phyloP scores from a whole-genome alignment of 1,139 yeast genomes.

The Debaryomycetaceae sp. region DNA sequence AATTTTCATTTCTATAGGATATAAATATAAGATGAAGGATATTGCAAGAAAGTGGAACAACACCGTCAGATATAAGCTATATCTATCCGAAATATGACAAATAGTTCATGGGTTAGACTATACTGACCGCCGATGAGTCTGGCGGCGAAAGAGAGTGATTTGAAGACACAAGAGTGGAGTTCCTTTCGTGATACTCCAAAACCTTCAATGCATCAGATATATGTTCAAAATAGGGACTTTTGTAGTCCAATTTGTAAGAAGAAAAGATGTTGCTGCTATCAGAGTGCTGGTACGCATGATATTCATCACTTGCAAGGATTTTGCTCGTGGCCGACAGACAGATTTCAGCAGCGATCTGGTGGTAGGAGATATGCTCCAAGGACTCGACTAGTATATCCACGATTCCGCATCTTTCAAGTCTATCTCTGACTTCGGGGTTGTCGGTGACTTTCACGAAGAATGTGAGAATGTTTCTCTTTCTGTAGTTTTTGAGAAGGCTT shows the following conservation, averaged over 20 bases:
- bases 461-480: constrained; percentile 54
- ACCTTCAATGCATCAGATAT: constrained; percentile 42
- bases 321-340: background rate
- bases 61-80: no score
- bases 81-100: no score
- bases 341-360: constrained; percentile 13
- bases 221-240: constrained; percentile 35
- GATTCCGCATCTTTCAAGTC: constrained; percentile 34
- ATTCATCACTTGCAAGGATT: background rate
- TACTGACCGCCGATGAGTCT: background rate
- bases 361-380: constrained; percentile 26
- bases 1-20: background rate
- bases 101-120: background rate
- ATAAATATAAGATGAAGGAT: no score
- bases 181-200: constrained; percentile 34
- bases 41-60: no score
- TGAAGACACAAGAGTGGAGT: background rate
- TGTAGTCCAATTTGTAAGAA: background rate
- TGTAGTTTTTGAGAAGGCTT: constrained; percentile 57
- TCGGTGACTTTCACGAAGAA: constrained; percentile 64
- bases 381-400: constrained; percentile 21
- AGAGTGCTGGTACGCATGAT: background rate
- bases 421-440: constrained; percentile 26
- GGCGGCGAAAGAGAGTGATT: background rate
- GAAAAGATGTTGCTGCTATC: background rate